Base-by-base conservation (phyloP, 805 yeast species). In the Candida insectorum region DNA sequence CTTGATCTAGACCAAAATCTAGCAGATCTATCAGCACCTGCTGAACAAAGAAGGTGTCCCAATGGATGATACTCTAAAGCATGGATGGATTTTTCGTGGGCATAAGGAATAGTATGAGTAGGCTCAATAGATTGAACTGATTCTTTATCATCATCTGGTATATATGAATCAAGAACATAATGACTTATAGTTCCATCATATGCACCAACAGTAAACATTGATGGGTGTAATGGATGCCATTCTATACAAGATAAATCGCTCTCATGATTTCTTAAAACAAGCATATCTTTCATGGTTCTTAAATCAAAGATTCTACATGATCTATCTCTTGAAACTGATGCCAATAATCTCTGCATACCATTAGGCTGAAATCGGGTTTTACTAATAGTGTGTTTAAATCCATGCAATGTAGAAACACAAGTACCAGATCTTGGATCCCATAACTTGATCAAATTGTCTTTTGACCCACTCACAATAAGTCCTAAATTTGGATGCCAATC, bases 401-500 rank as follows among this genome's bases (percentile, higher is more conserved):
- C 95, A 51, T 88, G 86, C 18, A 93, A 58, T 0, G 97, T 89
- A 2, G 87, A 69, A 5, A 93, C 65, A 44, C 91, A 80, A 30
- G 71, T 70, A 0, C 82, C 79, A 4, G 77, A 69, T 42, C 98
- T 71, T 8, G 99, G 99, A 55, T 93, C 99, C 98, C 98, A 93
- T 16, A 93, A 65, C 60, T 89, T 88, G 30, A 93, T 76, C 45
- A 88, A 65, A 58, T 94, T 94, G 60, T 93, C 99, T 56, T 94
- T 93, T 0, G 97, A 93, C 0, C 97, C 99, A 43, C 89, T 76
- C 0, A 84, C 96, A 31, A 93, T 72, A 17, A 93, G 68, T 0
- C 97, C 96, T 59, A 86, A 63, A 9, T 73, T 69, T 4, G 95
- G 85, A 58, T 93, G 99, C 99, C 99, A 93, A 58, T 93, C 97